A percentile compares a stretch with the other conserved stretches of the same genome.
These are phyloP conservation scores for Cavenderia fasciculata DNA, from an alignment of 78 protist genomes.

Conservation along the genomic window DNA sequence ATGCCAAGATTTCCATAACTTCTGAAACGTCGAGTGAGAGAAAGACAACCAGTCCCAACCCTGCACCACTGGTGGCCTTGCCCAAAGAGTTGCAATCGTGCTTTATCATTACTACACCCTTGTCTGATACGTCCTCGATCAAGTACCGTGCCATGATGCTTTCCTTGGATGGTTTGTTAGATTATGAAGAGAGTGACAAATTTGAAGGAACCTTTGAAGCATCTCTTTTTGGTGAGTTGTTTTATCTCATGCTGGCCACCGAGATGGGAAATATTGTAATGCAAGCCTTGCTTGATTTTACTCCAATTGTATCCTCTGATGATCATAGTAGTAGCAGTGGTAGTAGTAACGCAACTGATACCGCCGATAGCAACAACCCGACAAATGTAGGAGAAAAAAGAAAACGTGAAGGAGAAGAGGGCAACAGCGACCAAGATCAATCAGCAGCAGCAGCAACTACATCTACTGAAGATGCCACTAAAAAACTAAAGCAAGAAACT, in stretches of 20 bases:
- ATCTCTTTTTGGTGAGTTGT: conserved; percentile 39
- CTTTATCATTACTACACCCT: conserved; percentile 12
- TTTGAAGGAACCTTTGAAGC: conserved; percentile 63
- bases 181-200: conserved; percentile 59
- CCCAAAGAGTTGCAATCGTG: neutral
- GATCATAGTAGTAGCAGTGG: too few relatives aligned
- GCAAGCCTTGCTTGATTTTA: conserved; percentile 20
- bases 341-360: neutral
- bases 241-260: conserved; percentile 34
- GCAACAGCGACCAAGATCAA: neutral
- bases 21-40: neutral
- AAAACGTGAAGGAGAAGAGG: conserved; percentile 1
- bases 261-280: conserved; percentile 30
- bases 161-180: conserved; percentile 46
- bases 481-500: conserved; percentile 18
- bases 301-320: too few relatives aligned
- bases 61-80: neutral
- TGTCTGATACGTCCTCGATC: neutral
- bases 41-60: too few relatives aligned
- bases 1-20: neutral
- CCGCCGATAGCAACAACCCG: too few relatives aligned
- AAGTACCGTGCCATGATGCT: conserved; percentile 45
- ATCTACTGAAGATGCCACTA: neutral
- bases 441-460: neutral
- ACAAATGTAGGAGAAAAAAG: neutral